Conservation (phyloP, 1,284 basidiomycete species). For the Fomitopsis palustris region DNA sequence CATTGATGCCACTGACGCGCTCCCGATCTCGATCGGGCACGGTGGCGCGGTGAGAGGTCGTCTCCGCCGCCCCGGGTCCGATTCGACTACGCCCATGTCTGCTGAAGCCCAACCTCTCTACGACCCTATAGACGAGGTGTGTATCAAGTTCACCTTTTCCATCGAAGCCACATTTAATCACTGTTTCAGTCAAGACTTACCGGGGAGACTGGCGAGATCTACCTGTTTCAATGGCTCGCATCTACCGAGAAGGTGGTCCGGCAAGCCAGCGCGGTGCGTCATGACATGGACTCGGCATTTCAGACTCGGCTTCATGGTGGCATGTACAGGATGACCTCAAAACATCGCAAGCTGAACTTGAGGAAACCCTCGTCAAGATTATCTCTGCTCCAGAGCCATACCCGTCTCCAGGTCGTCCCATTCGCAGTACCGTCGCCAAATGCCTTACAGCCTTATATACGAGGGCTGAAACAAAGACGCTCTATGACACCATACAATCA, state of each 20-base stretch:
- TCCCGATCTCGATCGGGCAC: not conserved
- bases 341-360: constrained; percentile 54
- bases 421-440: constrained; percentile 77
- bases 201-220: constrained; percentile 76
- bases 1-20: not conserved
- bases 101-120: not conserved
- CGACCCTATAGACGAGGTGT: constrained; percentile 9
- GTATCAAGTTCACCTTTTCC: not conserved
- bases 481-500: constrained; percentile 86
- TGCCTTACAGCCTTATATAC: constrained; percentile 79
- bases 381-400: constrained; percentile 58
- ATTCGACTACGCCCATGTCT: not conserved
- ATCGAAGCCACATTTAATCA: not conserved
- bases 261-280: constrained; percentile 45
- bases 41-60: not conserved
- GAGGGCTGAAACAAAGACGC: constrained; percentile 76
- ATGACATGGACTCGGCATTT: constrained; percentile 6
- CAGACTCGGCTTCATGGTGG: not conserved
- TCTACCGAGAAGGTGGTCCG: constrained; percentile 59
- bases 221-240: constrained; percentile 80
- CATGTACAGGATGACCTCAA: constrained; percentile 60
- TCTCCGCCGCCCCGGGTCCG: not conserved
- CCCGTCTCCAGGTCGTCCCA: constrained; percentile 80
- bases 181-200: constrained; percentile 55
- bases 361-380: constrained; percentile 61